Percentiles rank a stretch among this genome's conserved stretches.
phyloP scores from a whole-genome alignment of 1,284 basidiomycete genomes.

The Ceratobasidium sp. region DNA sequence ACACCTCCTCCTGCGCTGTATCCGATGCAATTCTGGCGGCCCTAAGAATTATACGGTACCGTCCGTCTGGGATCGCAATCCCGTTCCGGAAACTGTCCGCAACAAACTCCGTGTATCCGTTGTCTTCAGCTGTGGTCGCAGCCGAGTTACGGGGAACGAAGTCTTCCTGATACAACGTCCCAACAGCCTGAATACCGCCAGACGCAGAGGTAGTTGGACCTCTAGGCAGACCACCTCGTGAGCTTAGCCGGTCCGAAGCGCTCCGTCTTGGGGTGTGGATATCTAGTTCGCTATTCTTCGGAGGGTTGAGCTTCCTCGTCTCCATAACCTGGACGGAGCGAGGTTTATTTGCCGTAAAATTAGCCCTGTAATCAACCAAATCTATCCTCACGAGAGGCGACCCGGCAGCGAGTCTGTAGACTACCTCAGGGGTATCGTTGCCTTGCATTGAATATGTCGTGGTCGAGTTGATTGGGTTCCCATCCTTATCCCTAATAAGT shows the following conservation, averaged over 20 bases:
- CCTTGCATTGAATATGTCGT: conserved; percentile 53
- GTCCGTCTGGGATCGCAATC: conserved; percentile 48
- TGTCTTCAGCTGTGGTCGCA: background rate
- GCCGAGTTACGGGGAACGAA: conserved; percentile 17
- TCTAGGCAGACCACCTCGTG: background rate
- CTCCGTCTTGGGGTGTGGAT: conserved; percentile 13
- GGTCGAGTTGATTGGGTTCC: background rate
- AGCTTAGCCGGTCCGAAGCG: conserved; percentile 2
- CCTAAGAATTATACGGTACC: conserved; percentile 46
- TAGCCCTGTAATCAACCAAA: conserved; percentile 53
- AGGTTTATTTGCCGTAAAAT: background rate
- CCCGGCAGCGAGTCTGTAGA: conserved; percentile 56
- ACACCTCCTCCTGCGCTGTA: conserved; percentile 34
- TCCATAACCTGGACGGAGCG: background rate
- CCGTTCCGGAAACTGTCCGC: conserved; percentile 45
- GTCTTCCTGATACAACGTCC: conserved; percentile 7
- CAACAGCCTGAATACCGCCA: background rate
- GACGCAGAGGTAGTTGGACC: background rate
- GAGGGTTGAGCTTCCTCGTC: background rate
- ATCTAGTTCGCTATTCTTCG: background rate
- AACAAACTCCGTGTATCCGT: conserved; percentile 14
- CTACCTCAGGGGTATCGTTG: conserved; percentile 36
- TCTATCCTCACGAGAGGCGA: conserved; percentile 57
- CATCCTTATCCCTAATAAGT: conserved; percentile 5
- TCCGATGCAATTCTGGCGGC: conserved; percentile 47